phyloP scores from a whole-genome alignment of 116 monocot species.

The Iris pallida region DNA sequence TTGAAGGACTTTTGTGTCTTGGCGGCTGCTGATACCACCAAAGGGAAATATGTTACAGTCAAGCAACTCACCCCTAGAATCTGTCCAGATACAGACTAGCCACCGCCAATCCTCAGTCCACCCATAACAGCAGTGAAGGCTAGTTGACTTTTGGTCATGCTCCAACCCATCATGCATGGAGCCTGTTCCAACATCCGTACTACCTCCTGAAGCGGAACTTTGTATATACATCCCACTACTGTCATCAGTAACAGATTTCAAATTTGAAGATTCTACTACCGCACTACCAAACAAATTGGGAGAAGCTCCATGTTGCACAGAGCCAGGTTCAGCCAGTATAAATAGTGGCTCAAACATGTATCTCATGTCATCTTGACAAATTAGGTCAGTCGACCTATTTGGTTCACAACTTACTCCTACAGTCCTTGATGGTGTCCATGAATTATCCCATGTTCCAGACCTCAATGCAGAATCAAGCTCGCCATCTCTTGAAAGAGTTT shows the following conservation, averaged over 20 bases:
- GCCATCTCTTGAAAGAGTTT: slow-evolving; percentile 51
- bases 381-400: slow-evolving; percentile 35
- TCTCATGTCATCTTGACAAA: slow-evolving; percentile 55
- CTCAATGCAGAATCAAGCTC: slow-evolving; percentile 65
- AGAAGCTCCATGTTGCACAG: slow-evolving; percentile 38
- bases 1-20: slow-evolving; percentile 93
- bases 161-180: slow-evolving; percentile 45
- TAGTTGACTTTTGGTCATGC: slow-evolving; percentile 37
- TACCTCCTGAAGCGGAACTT: slow-evolving; percentile 38
- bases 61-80: slow-evolving; percentile 85
- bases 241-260: slow-evolving; percentile 59
- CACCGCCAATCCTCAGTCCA: slow-evolving; percentile 99
- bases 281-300: slow-evolving; percentile 13
- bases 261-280: slow-evolving; percentile 34
- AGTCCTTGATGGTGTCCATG: slow-evolving; percentile 65
- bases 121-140: slow-evolving; percentile 97
- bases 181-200: slow-evolving; percentile 26
- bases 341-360: slow-evolving; percentile 92
- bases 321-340: slow-evolving; percentile 79
- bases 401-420: slow-evolving; percentile 42
- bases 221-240: slow-evolving; percentile 38
- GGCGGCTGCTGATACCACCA: slow-evolving; percentile 88
- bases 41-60: slow-evolving; percentile 88
- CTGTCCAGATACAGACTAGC: slow-evolving; percentile 92
- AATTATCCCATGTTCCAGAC: slow-evolving; percentile 68